phyloP scores from a whole-genome alignment of 1,284 basidiomycete species.

The Grifola frondosa region DNA sequence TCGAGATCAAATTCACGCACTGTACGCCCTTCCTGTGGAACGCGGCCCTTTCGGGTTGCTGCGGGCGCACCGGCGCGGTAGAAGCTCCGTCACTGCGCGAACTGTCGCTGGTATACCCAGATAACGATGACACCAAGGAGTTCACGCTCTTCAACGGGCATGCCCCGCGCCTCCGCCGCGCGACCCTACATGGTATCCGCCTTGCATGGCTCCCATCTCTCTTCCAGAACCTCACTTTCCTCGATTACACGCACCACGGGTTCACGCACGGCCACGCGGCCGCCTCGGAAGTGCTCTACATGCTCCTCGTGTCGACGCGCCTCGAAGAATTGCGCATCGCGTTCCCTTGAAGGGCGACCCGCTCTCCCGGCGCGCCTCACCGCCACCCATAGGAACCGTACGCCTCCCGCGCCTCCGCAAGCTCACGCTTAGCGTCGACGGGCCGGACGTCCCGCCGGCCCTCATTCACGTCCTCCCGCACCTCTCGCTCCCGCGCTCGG shows the following conservation, averaged over 20 bases:
- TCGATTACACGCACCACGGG: slow-evolving; percentile 51
- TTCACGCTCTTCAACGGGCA: slow-evolving; percentile 62
- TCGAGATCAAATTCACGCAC: slow-evolving; percentile 53
- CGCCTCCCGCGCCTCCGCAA: slow-evolving; percentile 22
- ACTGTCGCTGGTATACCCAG: slow-evolving; percentile 56
- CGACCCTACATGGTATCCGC: slow-evolving; percentile 61
- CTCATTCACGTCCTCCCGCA: slow-evolving; percentile 25
- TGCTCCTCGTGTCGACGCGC: slow-evolving; percentile 27
- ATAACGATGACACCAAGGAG: slow-evolving; percentile 66
- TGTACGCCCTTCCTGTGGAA: slow-evolving; percentile 66
- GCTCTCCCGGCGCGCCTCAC: slow-evolving; percentile 18
- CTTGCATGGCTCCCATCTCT: slow-evolving; percentile 59
- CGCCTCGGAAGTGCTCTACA: slow-evolving; percentile 33
- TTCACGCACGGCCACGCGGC: slow-evolving; percentile 34
- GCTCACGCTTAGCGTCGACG: slow-evolving; percentile 23
- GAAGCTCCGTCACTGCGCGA: slow-evolving; percentile 50
- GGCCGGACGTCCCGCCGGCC: slow-evolving; percentile 29
- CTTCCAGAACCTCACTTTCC: slow-evolving; percentile 55
- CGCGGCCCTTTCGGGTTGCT: slow-evolving; percentile 52
- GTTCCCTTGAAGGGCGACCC: slow-evolving; percentile 24
- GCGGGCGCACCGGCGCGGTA: slow-evolving; percentile 35
- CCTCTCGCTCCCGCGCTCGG: slow-evolving; percentile 22
- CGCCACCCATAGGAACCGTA: slow-evolving; percentile 15
- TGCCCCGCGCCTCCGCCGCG: slow-evolving; percentile 52
- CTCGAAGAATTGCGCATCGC: slow-evolving; percentile 26